A percentile compares a stretch with the other conserved stretches of the same genome.
Evolutionary conservation across 208 protist genomes (phyloP).

Genomic region (Acanthamoeba sp.): DNA sequence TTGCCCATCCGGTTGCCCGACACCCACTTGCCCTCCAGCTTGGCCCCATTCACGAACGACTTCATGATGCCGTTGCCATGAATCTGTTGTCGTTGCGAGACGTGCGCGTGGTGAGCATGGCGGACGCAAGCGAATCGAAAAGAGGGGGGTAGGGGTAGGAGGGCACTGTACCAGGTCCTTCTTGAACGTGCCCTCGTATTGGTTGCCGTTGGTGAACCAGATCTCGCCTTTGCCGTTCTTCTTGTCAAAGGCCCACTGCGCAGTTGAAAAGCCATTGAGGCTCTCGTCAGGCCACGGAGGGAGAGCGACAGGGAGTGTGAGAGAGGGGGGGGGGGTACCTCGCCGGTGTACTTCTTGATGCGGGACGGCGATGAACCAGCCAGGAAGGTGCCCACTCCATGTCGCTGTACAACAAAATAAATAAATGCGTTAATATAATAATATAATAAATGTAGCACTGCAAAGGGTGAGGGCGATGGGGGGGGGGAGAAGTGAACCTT

Average conservation of each 20-base stretch:
- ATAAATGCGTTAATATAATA: too few species aligned
- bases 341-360: constrained; percentile 52
- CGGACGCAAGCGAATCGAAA: neutral
- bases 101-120: neutral
- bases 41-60: constrained; percentile 43
- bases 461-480: neutral
- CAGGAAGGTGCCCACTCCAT: constrained; percentile 7
- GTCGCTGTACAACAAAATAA: constrained; percentile 10
- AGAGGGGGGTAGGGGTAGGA: neutral
- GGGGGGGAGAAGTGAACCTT: neutral
- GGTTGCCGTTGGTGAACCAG: constrained; percentile 61
- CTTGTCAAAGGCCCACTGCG: constrained; percentile 34
- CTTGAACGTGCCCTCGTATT: constrained; percentile 56
- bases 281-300: too few species aligned
- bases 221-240: constrained; percentile 56
- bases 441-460: too few species aligned
- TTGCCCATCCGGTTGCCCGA: neutral
- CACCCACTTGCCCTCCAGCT: constrained; percentile 59
- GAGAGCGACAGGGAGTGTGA: too few species aligned
- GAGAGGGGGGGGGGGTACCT: neutral
- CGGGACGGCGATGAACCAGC: neutral
- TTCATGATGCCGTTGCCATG: constrained; percentile 12
- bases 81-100: neutral
- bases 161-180: neutral
- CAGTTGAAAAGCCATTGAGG: neutral